phyloP scores from a whole-genome alignment of 345 rosid genomes.

The Populus deltoides region DNA sequence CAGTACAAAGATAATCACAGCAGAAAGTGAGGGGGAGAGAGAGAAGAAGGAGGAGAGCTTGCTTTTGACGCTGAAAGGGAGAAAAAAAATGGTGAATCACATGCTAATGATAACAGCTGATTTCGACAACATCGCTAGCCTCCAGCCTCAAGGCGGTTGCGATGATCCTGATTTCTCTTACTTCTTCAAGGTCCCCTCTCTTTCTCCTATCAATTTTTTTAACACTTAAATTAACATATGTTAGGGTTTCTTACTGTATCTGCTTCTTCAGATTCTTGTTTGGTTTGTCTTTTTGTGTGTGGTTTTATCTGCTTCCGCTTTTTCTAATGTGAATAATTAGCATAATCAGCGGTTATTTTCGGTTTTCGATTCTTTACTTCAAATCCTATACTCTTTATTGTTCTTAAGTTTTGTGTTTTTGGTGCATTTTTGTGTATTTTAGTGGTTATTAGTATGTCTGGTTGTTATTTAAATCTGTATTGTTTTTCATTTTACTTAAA shows the following conservation, averaged over 20 bases:
- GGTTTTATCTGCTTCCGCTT: neutral
- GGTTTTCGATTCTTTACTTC: neutral
- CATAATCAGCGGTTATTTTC: neutral
- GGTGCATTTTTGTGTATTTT: too few species aligned
- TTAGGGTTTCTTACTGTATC: neutral
- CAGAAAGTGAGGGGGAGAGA: neutral
- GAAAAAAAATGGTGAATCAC: conserved; percentile 68
- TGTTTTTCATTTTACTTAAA: too few species aligned
- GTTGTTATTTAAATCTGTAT: too few species aligned
- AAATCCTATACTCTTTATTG: too few species aligned
- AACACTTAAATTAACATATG: neutral
- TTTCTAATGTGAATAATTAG: neutral
- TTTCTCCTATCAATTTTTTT: neutral
- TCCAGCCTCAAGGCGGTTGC: conserved; percentile 81
- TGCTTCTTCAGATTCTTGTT: too few species aligned
- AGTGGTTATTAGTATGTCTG: too few species aligned
- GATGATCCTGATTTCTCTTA: conserved; percentile 73
- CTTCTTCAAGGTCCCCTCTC: conserved; percentile 65
- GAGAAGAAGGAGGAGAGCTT: neutral
- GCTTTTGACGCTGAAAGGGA: conserved; percentile 4
- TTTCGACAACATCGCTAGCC: conserved; percentile 69
- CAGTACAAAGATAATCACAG: neutral
- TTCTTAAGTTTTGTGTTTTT: too few species aligned
- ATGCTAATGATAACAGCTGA: conserved; percentile 72
- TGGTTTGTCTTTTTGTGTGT: neutral